Evolutionary conservation across 306 rosid species (phyloP).

Genomic region (Dicorynia guianensis): DNA sequence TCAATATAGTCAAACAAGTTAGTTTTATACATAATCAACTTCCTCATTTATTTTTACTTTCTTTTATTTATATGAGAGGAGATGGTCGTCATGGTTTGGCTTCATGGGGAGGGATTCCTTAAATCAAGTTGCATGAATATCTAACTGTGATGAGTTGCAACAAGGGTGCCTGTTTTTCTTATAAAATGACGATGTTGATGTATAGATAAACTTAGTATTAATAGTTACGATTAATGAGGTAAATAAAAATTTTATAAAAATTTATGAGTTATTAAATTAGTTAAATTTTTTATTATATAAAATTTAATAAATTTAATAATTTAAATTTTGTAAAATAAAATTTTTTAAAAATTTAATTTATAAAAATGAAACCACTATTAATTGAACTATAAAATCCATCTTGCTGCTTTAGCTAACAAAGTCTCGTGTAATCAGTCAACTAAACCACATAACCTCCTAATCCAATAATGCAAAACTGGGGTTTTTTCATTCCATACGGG

Average conservation of each 20-base stretch:
- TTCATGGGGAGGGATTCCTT: background rate
- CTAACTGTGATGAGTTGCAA: background rate
- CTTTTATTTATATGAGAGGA: background rate
- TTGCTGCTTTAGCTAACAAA: background rate
- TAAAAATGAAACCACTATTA: too few relatives aligned
- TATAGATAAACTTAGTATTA: background rate
- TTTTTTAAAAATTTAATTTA: too few relatives aligned
- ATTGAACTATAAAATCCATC: constrained; percentile 1
- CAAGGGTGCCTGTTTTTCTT: too few relatives aligned
- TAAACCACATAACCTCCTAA: constrained; percentile 50
- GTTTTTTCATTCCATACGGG: too few relatives aligned
- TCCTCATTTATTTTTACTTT: background rate
- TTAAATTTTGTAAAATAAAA: too few relatives aligned
- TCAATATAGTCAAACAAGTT: background rate
- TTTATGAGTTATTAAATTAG: too few relatives aligned
- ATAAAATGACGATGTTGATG: too few relatives aligned
- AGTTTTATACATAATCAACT: background rate
- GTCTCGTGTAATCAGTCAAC: constrained; percentile 41
- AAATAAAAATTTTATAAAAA: too few relatives aligned
- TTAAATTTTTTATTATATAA: too few relatives aligned
- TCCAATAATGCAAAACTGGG: constrained; percentile 34
- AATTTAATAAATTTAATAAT: too few relatives aligned
- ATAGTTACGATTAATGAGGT: too few relatives aligned
- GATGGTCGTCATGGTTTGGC: background rate
- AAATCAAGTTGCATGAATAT: constrained; percentile 16